Evolutionary conservation across 768 basidiomycete species (phyloP).

Genomic region (Agaricus bisporus): DNA sequence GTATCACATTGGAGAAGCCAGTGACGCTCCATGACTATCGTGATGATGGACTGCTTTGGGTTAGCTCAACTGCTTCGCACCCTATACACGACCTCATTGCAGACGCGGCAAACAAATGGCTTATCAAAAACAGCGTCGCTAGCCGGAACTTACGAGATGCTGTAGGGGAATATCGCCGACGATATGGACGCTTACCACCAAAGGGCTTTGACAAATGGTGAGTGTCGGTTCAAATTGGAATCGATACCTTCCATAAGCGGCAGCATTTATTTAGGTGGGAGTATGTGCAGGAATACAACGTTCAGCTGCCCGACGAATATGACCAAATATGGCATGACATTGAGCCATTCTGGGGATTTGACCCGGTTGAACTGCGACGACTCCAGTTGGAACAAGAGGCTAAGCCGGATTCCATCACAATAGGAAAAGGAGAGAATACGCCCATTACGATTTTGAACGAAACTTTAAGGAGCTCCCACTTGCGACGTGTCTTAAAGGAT

Average conservation of each 20-base stretch:
- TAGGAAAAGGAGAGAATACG: slow-evolving; percentile 22
- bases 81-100: slow-evolving; percentile 76
- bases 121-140: slow-evolving; percentile 51
- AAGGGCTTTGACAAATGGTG: slow-evolving; percentile 85
- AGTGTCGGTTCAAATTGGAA: slow-evolving; percentile 19
- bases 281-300: slow-evolving; percentile 36
- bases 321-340: slow-evolving; percentile 41
- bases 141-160: slow-evolving; percentile 74
- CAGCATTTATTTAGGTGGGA: slow-evolving; percentile 23
- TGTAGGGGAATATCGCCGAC: slow-evolving; percentile 65
- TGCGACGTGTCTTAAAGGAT: slow-evolving; percentile 21
- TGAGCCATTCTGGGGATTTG: slow-evolving; percentile 37
- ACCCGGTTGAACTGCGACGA: slow-evolving; percentile 23
- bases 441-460: slow-evolving; percentile 1
- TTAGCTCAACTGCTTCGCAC: slow-evolving; percentile 42
- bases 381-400: slow-evolving; percentile 23
- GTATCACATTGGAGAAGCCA: background rate
- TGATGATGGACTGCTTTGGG: slow-evolving; percentile 33
- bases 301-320: slow-evolving; percentile 49
- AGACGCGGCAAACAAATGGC: slow-evolving; percentile 65
- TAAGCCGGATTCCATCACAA: slow-evolving; percentile 26
- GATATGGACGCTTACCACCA: slow-evolving; percentile 75
- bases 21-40: slow-evolving; percentile 25
- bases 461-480: slow-evolving; percentile 15
- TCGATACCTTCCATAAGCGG: slow-evolving; percentile 17